These are phyloP conservation scores for Syncephalastrum sp. DNA, from an alignment of 371 early-diverging fungal genomes.

Conservation along the genomic window DNA sequence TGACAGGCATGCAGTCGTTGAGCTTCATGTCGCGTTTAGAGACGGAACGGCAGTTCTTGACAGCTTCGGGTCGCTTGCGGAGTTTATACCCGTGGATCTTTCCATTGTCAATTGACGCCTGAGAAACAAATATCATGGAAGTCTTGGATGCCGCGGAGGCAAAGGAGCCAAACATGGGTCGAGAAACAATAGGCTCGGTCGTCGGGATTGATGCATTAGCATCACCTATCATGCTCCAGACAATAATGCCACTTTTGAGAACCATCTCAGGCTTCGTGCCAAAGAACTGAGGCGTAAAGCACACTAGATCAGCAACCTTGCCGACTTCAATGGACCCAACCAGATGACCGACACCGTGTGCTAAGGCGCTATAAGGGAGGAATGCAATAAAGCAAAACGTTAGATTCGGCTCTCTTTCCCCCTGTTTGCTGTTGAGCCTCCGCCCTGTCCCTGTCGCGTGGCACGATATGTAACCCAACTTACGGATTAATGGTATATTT, in stretches of 20 bases:
- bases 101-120: constrained; percentile 65
- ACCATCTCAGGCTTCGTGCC: constrained; percentile 86
- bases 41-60: constrained; percentile 73
- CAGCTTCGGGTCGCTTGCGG: constrained; percentile 69
- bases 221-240: constrained; percentile 67
- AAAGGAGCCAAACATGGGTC: constrained; percentile 81
- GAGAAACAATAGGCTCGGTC: constrained; percentile 79
- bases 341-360: constrained; percentile 86
- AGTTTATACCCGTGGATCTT: constrained; percentile 56
- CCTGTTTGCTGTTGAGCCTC: constrained; percentile 1
- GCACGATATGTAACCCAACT: constrained; percentile 19
- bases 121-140: constrained; percentile 79
- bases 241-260: constrained; percentile 85
- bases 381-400: background rate
- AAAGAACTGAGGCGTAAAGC: constrained; percentile 82
- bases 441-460: background rate
- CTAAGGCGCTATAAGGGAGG: constrained; percentile 62
- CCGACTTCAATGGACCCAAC: constrained; percentile 91
- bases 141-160: constrained; percentile 57
- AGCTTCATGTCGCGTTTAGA: constrained; percentile 85
- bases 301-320: constrained; percentile 88
- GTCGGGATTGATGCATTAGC: constrained; percentile 58
- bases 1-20: constrained; percentile 73
- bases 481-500: constrained; percentile 96
- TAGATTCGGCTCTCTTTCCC: background rate